Evolutionary conservation across 768 basidiomycete species (phyloP), one percentile per base, ranked within the genome.

Genomic region (Sporobolomyces phaffii): DNA sequence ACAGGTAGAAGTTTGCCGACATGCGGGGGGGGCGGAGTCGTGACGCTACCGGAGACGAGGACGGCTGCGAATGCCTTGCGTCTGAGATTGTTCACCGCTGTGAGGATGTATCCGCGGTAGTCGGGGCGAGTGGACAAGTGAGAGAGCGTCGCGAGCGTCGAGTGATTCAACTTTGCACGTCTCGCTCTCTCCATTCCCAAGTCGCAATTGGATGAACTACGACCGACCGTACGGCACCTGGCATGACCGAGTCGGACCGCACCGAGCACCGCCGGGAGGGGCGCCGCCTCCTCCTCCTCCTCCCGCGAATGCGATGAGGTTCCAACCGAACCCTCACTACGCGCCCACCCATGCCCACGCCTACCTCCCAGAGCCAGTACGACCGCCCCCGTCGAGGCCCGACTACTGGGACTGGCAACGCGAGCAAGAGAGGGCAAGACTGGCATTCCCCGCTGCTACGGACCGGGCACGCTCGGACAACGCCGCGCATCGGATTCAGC

Each of bases 1-100:
- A 92, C 33, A 85, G 82, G 90, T 90, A 96, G 76, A 91, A 94
- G 78, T 91, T 87, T 41, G 89, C 89, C 6, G 89, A 88, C 90
- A 91, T 91, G 24, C 34, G 11, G 48, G 6, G 44, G 33, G 52
- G 49, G 14, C n/a, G n/a, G 45, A 26, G n/a, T n/a, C n/a, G n/a
- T 15, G 49, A 38, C 38, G 38, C 36, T 33, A 49, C 36, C n/a
- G 49, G 49, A 20, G 49, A 20, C 14, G n/a, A n/a, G n/a, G n/a
- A n/a, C n/a, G n/a, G n/a, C n/a, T n/a, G n/a, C n/a, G n/a, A n/a
- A n/a, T n/a, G n/a, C n/a, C n/a, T n/a, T n/a, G n/a, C n/a, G n/a
- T n/a, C n/a, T n/a, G n/a, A n/a, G n/a, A n/a, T n/a, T n/a, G n/a
- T n/a, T n/a, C n/a, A n/a, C n/a, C n/a, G 38, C 38, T 17, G 38